Conservation (phyloP, 345 rosid genomes). For the Aquilaria sinensis region DNA sequence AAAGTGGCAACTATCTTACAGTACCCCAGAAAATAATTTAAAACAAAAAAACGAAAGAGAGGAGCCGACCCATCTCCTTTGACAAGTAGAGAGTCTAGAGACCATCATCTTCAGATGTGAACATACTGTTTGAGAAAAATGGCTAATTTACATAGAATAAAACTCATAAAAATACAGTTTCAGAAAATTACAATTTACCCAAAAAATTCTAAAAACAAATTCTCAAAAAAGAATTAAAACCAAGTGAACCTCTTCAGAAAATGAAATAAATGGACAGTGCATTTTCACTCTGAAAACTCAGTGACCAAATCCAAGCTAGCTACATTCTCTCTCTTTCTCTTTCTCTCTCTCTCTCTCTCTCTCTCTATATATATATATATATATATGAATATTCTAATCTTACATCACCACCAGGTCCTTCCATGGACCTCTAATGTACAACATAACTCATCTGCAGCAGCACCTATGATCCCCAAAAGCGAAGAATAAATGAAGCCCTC, state of each 20-base stretch:
- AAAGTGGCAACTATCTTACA: neutral
- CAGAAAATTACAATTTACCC: neutral
- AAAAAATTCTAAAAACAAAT: constrained; percentile 6
- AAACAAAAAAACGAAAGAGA: neutral
- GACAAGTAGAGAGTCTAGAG: too few species aligned
- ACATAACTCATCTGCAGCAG: constrained; percentile 25
- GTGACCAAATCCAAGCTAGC: constrained; percentile 18
- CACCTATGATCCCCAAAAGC: constrained; percentile 17
- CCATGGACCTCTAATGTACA: constrained; percentile 30
- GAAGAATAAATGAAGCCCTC: neutral
- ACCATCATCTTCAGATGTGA: too few species aligned
- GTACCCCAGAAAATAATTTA: neutral
- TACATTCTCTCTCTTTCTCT: constrained; percentile 9
- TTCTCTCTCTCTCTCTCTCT: neutral
- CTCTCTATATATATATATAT: too few species aligned
- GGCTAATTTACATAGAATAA: too few species aligned
- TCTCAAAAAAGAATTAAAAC: constrained; percentile 8
- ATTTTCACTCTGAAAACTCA: constrained; percentile 11
- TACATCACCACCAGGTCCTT: constrained; percentile 29
- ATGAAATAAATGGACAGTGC: neutral
- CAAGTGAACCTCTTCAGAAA: neutral
- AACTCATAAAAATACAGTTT: too few species aligned
- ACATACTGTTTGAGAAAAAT: too few species aligned
- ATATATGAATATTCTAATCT: constrained; percentile 7
- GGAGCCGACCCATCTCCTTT: neutral